phyloP scores from a whole-genome alignment of 2,329 filamentous ascomycete species.

The Calonectria pteridis region DNA sequence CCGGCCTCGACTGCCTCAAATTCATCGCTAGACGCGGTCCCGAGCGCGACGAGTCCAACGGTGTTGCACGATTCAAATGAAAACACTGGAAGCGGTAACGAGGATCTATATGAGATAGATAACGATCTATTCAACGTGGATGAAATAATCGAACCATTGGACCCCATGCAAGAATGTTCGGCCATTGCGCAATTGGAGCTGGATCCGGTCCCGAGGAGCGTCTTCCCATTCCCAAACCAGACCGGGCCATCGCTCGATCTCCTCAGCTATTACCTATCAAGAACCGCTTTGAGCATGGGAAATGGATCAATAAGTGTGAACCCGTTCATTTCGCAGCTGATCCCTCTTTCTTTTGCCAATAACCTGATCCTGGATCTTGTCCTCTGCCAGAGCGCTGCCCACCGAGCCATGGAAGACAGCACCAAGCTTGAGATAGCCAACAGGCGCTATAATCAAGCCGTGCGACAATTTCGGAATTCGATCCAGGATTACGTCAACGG shows the following conservation, averaged over 20 bases:
- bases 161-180: not conserved
- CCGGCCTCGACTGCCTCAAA: not conserved
- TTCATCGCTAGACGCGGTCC: not conserved
- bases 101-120: not conserved
- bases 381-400: not conserved
- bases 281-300: not conserved
- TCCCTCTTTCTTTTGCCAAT: not conserved
- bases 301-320: not conserved
- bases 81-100: not conserved
- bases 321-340: not conserved
- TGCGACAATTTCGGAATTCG: slow-evolving; percentile 24
- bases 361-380: not conserved
- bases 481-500: slow-evolving; percentile 37
- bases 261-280: not conserved
- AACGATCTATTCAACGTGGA: not conserved
- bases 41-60: not conserved
- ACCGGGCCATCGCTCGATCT: not conserved
- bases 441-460: not conserved
- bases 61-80: not conserved
- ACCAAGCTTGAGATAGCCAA: not conserved
- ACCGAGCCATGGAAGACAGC: not conserved
- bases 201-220: not conserved
- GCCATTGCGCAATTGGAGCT: not conserved
- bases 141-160: not conserved
- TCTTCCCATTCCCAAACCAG: not conserved